Evolutionary conservation across 768 basidiomycete species (phyloP).

Genomic region (Xerocomus brunneocitrinus): DNA sequence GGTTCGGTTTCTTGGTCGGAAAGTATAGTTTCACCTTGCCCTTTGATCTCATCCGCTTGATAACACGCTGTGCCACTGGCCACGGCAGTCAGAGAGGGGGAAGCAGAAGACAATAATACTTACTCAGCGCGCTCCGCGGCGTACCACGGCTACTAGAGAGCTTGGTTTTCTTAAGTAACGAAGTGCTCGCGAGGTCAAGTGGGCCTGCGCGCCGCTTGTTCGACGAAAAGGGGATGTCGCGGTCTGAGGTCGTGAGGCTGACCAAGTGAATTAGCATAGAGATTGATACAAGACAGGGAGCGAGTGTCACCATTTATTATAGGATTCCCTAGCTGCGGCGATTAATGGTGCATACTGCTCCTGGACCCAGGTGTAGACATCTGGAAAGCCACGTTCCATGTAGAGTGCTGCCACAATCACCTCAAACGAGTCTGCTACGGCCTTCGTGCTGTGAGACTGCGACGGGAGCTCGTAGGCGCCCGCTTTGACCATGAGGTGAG

Average conservation of each 20-base stretch:
- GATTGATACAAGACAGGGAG: background rate
- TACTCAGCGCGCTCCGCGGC: conserved; percentile 21
- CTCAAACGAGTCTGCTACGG: conserved; percentile 45
- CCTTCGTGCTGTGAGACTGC: conserved; percentile 30
- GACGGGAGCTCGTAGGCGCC: conserved; percentile 23
- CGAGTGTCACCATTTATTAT: conserved; percentile 22
- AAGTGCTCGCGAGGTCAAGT: conserved; percentile 5
- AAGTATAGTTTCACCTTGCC: conserved; percentile 22
- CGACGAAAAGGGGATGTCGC: conserved; percentile 1
- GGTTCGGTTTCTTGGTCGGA: conserved; percentile 13
- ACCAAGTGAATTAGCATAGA: conserved; percentile 7
- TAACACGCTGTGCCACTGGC: conserved; percentile 26
- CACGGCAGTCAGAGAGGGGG: conserved; percentile 5
- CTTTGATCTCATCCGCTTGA: conserved; percentile 25
- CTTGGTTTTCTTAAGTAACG: conserved; percentile 19
- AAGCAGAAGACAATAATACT: background rate
- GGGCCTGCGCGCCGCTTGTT: conserved; percentile 10
- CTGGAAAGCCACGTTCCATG: conserved; percentile 35
- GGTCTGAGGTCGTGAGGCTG: conserved; percentile 10
- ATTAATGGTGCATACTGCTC: conserved; percentile 38
- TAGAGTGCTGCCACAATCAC: conserved; percentile 43
- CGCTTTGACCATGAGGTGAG: conserved; percentile 35
- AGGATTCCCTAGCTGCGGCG: conserved; percentile 26
- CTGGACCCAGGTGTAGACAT: conserved; percentile 36
- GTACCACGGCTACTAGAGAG: conserved; percentile 14